Evolutionary conservation across 257 asterid species (phyloP), one percentile per base, ranked within the genome.

Genomic region (Solanum boliviense): DNA sequence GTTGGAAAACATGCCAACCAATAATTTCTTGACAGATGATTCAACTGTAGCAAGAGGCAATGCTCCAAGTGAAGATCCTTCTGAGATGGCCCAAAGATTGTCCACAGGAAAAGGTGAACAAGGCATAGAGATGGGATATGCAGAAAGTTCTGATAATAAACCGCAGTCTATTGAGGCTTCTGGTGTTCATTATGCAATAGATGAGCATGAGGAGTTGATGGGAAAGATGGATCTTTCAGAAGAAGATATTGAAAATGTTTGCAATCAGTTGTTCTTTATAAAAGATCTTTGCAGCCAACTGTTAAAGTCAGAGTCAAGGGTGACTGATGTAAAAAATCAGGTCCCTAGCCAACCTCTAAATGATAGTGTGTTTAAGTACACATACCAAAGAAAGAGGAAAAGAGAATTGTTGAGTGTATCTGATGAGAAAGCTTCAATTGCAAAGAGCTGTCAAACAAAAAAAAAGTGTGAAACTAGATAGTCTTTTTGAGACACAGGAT

Each of bases 331-430:
- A 68, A 76, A 60, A 38, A 65, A 89, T 62, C 86, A 25, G 79
- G 27, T 83, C 87, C 87, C 86, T 32, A 74, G 81, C 73, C 91
- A 68, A 84, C 90, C 91, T 44, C 65, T 44, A 78, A 88, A 68
- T 88, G 96, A 88, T 87, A 91, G 93, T 88, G 89, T 78, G 60
- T 86, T 95, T 89, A 94, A 91, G 86, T 92, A 86, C 88, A 96
- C 97, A 70, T 96, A 91, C 89, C 94, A 94, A 86, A 93, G 98
- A 89, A 96, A 94, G 90, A 85, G 97, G 72, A 96, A 92, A 92
- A 92, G 90, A 87, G 94, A 89, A 72, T 34, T 88, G 71, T 87
- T 73, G 84, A 70, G 88, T 23, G 84, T 25, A 67, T 75, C 85
- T 44, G 85, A 91, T 67, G 91, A 38, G 88, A 91, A 32, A 67